Evolutionary conservation across 805 yeast genomes (phyloP).

Genomic region (Hanseniaspora pseudoguilliermondii): DNA sequence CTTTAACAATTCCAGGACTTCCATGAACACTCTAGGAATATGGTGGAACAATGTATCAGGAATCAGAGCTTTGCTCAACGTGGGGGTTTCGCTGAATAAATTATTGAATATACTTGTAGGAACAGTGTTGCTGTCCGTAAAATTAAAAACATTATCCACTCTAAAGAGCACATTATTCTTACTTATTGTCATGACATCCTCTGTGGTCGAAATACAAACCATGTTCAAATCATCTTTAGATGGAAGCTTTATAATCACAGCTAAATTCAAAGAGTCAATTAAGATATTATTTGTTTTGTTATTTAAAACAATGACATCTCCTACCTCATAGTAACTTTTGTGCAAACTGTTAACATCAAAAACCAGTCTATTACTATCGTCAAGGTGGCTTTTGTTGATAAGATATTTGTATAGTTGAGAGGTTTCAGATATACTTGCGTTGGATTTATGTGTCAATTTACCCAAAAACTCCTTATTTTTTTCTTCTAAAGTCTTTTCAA

Average conservation of each 20-base stretch:
- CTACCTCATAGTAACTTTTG: not conserved
- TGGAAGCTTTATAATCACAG: not conserved
- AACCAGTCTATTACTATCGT: not conserved
- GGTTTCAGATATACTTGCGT: not conserved
- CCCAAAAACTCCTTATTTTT: not conserved
- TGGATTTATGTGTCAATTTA: not conserved
- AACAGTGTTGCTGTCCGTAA: not conserved
- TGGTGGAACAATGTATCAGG: not conserved
- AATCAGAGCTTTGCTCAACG: not conserved
- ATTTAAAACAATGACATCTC: slow-evolving; percentile 3
- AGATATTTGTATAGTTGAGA: not conserved
- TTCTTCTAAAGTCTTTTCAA: not conserved
- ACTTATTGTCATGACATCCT: not conserved
- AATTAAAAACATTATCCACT: not conserved
- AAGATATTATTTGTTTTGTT: not conserved
- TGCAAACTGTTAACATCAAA: not conserved
- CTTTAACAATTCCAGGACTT: not conserved
- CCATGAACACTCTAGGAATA: not conserved
- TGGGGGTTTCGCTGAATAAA: not conserved
- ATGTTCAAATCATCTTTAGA: not conserved
- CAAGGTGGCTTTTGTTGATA: not conserved
- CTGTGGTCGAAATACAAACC: not conserved
- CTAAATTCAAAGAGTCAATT: not conserved
- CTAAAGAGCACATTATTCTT: not conserved
- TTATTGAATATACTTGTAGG: not conserved